Base-by-base conservation (phyloP, 2,329 filamentous ascomycete species). In the Hypoxylon sp. region DNA sequence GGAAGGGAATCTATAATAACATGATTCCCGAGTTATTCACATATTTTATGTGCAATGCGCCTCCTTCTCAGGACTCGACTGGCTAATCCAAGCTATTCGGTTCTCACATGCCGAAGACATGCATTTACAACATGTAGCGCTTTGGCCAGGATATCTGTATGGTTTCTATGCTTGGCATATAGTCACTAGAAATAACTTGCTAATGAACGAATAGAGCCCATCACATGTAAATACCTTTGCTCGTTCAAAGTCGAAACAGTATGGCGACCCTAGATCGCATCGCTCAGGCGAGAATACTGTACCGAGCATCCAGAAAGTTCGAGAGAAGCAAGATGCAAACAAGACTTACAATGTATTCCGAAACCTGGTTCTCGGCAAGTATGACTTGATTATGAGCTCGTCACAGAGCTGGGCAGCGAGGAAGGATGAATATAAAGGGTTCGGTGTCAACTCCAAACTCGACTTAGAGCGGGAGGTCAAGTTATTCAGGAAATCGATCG, bases 401-500 rank as follows among this genome's bases (percentile, higher is more conserved):
- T 48, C 70, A 20, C 62, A 65, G 2, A 11, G 26, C 17, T 72
- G 65, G 66, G 19, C 15, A 3, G 2, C 51, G 2, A 62, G 62
- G 21, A 46, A 64, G 44, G 45, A 53, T 1, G 65, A 68, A 6
- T 73, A 70, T 55, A 55, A 27, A 19, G 56, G 67, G 11, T 69
- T 76, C 20, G 73, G 72, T 5, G 32, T 77, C 7, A 54, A 59
- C n/a, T 67, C 70, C 30, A 66, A 71, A 38, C 58, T 71, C 40
- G 74, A 79, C 42, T 65, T 82, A 12, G 71, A 75, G 25, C 69
- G 68, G 6, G 76, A 82, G 55, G 69, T 70, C 4, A 63, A 63
- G 5, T 62, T 76, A 6, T 84, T 84, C 63, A 72, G 73, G 61
- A 64, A 69, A 15, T 64, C 73, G 3, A 61, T 84, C 19, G 66